Conservation (phyloP, 2,329 filamentous ascomycete genomes). For the Lachnellula occidentalis region DNA sequence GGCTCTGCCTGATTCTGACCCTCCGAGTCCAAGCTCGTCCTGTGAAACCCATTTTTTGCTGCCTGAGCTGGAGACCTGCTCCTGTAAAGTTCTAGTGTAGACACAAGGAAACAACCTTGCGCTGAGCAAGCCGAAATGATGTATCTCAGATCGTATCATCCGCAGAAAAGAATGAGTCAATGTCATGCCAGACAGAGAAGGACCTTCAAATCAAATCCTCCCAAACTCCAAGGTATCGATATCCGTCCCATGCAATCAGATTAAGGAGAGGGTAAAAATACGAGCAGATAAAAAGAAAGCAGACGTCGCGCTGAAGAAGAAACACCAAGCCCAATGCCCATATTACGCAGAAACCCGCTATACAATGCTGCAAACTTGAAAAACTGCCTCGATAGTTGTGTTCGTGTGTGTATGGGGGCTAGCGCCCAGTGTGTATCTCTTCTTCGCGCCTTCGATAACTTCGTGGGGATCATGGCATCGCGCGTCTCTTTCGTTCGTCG, state of each 20-base stretch:
- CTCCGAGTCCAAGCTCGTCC: not conserved
- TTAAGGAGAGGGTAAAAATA: conserved; percentile 7
- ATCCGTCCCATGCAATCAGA: conserved; percentile 27
- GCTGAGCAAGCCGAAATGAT: conserved; percentile 8
- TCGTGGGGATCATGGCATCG: conserved; percentile 27
- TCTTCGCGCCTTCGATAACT: conserved; percentile 30
- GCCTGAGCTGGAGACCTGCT: conserved; percentile 27
- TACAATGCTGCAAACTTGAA: conserved; percentile 25
- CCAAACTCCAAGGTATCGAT: conserved; percentile 31
- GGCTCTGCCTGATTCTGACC: conserved; percentile 13
- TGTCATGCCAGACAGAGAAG: conserved; percentile 7
- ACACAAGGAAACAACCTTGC: conserved; percentile 4
- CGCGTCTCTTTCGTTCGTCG: conserved; percentile 18
- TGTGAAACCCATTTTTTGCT: conserved; percentile 22
- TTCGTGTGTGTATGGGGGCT: conserved; percentile 12
- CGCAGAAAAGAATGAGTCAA: conserved; percentile 4
- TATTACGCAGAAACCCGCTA: conserved; percentile 28
- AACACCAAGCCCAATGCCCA: conserved; percentile 19
- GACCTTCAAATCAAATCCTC: conserved; percentile 8
- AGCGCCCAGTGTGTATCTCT: conserved; percentile 17
- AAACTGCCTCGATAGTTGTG: conserved; percentile 17
- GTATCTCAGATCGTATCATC: conserved; percentile 23
- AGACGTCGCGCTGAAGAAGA: conserved; percentile 10
- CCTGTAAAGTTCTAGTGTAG: conserved; percentile 13
- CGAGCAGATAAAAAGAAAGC: conserved; percentile 7